phyloP scores from a whole-genome alignment of 2,329 filamentous ascomycete species.

The Aulographum hederae region DNA sequence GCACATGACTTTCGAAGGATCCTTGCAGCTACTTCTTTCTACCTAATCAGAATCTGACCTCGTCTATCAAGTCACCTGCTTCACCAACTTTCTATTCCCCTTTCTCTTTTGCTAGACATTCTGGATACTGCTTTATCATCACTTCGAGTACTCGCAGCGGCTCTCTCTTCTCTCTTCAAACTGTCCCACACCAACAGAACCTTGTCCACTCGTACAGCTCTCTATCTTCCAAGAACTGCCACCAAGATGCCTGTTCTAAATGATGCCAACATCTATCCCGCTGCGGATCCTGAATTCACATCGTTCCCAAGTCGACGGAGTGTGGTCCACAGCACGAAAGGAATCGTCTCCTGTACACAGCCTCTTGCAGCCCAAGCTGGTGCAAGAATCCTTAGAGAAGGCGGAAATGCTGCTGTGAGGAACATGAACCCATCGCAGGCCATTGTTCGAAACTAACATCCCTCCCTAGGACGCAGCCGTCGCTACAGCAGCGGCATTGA shows the following conservation, averaged over 20 bases:
- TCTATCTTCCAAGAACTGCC: no score
- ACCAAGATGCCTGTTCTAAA: conserved; percentile 25
- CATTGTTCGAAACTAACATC: conserved; percentile 3
- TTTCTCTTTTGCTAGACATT: no score
- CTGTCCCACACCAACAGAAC: no score
- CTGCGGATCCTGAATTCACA: conserved; percentile 33
- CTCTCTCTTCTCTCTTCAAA: no score
- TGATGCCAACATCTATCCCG: conserved; percentile 30
- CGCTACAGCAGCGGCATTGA: conserved; percentile 79
- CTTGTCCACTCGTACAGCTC: no score
- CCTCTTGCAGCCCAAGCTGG: conserved; percentile 80
- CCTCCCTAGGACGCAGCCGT: conserved; percentile 70
- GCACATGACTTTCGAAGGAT: no score
- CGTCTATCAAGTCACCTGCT: no score
- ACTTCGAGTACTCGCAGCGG: no score
- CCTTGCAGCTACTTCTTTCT: no score
- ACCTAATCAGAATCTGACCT: no score
- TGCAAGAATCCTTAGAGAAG: conserved; percentile 63
- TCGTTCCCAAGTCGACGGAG: conserved; percentile 67
- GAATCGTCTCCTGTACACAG: conserved; percentile 80
- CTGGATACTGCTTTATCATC: no score
- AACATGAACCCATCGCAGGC: background rate
- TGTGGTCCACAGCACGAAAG: conserved; percentile 82
- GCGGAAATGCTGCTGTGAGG: conserved; percentile 81
- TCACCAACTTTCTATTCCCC: no score